phyloP scores from a whole-genome alignment of 305 asterid genomes.

The Fraxinus baroniana region DNA sequence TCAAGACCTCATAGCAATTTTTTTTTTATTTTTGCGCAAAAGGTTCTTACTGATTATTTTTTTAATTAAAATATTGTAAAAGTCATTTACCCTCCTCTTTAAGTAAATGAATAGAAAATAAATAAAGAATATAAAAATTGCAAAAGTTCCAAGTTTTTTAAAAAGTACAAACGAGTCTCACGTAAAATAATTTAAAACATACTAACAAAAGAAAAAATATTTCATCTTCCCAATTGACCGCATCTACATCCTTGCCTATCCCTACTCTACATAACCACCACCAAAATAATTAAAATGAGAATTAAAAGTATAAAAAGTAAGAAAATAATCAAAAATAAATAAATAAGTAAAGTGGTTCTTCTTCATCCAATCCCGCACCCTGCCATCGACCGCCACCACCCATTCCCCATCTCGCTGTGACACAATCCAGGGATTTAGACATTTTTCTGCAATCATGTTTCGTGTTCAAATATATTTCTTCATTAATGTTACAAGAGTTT shows the following conservation, averaged over 20 bases:
- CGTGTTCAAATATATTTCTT: no score
- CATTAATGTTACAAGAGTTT: no score
- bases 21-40: no score
- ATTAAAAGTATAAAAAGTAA: background rate
- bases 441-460: no score
- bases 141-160: background rate
- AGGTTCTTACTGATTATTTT: no score
- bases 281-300: background rate
- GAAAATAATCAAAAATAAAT: no score
- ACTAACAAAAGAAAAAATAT: background rate
- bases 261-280: background rate
- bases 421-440: background rate
- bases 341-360: background rate
- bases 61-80: no score
- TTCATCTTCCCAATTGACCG: background rate
- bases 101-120: no score
- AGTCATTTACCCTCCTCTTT: no score
- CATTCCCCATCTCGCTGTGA: background rate
- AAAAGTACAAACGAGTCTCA: no score
- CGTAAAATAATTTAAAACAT: background rate
- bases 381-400: background rate
- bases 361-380: background rate
- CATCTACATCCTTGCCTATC: background rate
- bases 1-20: no score
- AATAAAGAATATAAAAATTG: background rate